Base-by-base conservation (phyloP, 371 early-diverging fungal species). In the Nematocida sp. region DNA sequence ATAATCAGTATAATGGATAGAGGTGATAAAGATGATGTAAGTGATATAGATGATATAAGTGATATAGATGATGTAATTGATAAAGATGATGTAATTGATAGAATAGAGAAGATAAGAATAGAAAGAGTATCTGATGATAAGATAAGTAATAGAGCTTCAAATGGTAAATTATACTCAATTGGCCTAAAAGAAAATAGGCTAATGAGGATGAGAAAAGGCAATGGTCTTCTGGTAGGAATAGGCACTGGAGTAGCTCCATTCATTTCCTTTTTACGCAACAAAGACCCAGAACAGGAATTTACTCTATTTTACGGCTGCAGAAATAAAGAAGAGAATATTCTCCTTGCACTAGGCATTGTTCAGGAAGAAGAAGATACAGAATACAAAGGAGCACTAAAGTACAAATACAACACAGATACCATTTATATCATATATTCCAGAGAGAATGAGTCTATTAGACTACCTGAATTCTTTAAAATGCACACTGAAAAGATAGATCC, bases 201-300 rank as follows among this genome's bases (percentile, higher is more conserved):
- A 1, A 27, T 79, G 19, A 19, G 64, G 63, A 13, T 77, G 25
- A 13, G 54, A 7, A 38, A 41, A 0, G 55, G 37, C 43, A 63
- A 64, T n/a, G 21, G 60, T 0, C 11, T 81, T 3, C 54, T 66
- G 23, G 63, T 83, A 55, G 78, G 78, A 29, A 81, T 80, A 32
- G 83, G 83, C 40, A 80, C 80, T 37, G 83, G 83, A 35, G 67
- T 83, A 29, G 78, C 81, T 15, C 83, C 80, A 7, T 83, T 83
- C 77, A 35, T 83, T 21, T 74, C 80, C 19, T 79, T 83, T 75
- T 43, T 70, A 13, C 63, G 58, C n/a, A 78, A 80, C 46, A 41
- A 41, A 32, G n/a, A 45, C 13, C 1, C 34, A 46, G 58, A 75
- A 32, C 53, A 64, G 21, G 19, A 19, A 17, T 49, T 80, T 37